These are phyloP conservation scores for Letharia columbiana DNA, from an alignment of 495 filamentous ascomycete species.

Conservation along the genomic window DNA sequence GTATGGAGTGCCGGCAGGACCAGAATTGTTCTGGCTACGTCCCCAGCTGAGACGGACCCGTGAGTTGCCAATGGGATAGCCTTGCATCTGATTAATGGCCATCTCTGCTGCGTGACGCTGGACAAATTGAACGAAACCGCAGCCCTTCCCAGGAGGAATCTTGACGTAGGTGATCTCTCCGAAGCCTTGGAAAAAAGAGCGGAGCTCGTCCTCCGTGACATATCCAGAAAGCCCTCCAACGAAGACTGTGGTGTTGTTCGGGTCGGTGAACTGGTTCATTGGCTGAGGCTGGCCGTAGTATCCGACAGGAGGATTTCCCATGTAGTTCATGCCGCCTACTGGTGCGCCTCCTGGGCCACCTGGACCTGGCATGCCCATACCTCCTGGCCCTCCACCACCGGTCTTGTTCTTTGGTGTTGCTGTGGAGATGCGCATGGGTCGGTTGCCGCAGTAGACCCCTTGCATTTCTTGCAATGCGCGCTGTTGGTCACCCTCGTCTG, in stretches of 20 bases:
- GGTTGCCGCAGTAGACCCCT: conserved; percentile 97
- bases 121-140: conserved; percentile 98
- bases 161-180: conserved; percentile 99
- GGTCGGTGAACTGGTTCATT: conserved; percentile 99
- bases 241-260: conserved; percentile 99
- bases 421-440: conserved; percentile 97
- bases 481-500: conserved; percentile 90
- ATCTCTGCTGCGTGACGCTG: conserved; percentile 98
- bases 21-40: conserved; percentile 97
- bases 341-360: conserved; percentile 32
- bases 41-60: conserved; percentile 96
- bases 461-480: conserved; percentile 95
- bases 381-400: conserved; percentile 47
- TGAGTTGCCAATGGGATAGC: conserved; percentile 98
- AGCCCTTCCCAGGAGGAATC: conserved; percentile 98
- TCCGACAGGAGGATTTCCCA: conserved; percentile 71
- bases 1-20: conserved; percentile 93
- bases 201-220: conserved; percentile 97
- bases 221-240: conserved; percentile 96
- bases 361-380: conserved; percentile 47
- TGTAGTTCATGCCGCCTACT: conserved; percentile 48
- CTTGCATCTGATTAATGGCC: conserved; percentile 99
- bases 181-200: conserved; percentile 99
- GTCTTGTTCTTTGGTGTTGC: conserved; percentile 93
- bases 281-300: conserved; percentile 82